Evolutionary conservation across 2,329 filamentous ascomycete species (phyloP).

Genomic region (Colletotrichum liriopes): DNA sequence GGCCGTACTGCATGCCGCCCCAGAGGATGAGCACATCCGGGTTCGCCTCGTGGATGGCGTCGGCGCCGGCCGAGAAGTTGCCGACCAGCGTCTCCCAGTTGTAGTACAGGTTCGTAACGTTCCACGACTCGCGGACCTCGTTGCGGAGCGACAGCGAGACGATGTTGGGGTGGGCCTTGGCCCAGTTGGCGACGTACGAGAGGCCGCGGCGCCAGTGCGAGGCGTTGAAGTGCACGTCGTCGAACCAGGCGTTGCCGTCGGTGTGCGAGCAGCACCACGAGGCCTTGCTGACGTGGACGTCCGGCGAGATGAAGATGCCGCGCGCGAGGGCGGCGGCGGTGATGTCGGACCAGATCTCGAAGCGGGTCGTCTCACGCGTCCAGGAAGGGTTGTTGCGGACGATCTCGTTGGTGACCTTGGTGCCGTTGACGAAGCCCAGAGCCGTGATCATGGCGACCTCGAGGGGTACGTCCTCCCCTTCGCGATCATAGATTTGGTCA

Average conservation of each 20-base stretch:
- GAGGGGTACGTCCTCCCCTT: conserved; percentile 57
- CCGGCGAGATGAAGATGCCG: conserved; percentile 58
- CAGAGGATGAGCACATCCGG: conserved; percentile 68
- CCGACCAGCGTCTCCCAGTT: conserved; percentile 62
- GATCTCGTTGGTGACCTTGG: conserved; percentile 61
- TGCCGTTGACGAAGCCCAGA: conserved; percentile 64
- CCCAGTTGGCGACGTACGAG: conserved; percentile 64
- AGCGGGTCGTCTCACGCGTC: conserved; percentile 66
- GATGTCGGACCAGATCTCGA: conserved; percentile 56
- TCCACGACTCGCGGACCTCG: conserved; percentile 66
- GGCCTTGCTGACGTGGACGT: conserved; percentile 59
- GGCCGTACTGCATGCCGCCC: conserved; percentile 68
- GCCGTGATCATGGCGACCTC: conserved; percentile 56
- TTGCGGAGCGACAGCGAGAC: conserved; percentile 65
- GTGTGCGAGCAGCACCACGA: conserved; percentile 63
- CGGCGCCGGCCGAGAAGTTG: conserved; percentile 63
- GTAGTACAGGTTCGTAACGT: conserved; percentile 59
- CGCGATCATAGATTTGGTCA: conserved; percentile 62
- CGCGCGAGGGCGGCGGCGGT: conserved; percentile 42
- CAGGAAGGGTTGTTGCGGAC: conserved; percentile 68
- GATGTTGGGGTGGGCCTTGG: conserved; percentile 51
- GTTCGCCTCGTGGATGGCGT: conserved; percentile 66
- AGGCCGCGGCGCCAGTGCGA: conserved; percentile 70
- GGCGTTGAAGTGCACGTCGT: conserved; percentile 68
- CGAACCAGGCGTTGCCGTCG: conserved; percentile 70